Evolutionary conservation across 257 asterid species (phyloP).

Genomic region (Mentha longifolia): DNA sequence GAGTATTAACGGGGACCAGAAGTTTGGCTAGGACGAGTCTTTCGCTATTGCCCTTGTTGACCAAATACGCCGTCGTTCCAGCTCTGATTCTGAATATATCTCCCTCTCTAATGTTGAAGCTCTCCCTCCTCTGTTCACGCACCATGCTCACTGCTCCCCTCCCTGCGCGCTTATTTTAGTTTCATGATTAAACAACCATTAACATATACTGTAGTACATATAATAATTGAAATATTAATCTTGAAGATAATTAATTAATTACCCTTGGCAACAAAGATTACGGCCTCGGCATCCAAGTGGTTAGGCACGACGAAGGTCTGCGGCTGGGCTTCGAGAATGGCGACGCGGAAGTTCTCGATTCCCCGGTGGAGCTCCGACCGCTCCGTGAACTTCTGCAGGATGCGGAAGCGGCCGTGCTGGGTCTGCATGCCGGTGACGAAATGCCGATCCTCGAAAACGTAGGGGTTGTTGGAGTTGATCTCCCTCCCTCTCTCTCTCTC

Average conservation of each 20-base stretch:
- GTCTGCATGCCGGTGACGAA: slow-evolving; percentile 48
- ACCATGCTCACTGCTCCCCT: slow-evolving; percentile 54
- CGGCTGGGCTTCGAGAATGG: slow-evolving; percentile 65
- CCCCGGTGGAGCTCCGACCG: slow-evolving; percentile 60
- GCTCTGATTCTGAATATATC: slow-evolving; percentile 57
- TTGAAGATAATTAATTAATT: background rate
- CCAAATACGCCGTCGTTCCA: slow-evolving; percentile 57
- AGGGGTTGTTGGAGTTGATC: slow-evolving; percentile 41
- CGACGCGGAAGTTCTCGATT: slow-evolving; percentile 62
- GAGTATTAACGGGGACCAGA: slow-evolving; percentile 51
- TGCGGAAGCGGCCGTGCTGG: slow-evolving; percentile 57
- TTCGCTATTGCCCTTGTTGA: slow-evolving; percentile 54
- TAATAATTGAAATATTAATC: no score
- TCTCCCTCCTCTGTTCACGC: slow-evolving; percentile 49
- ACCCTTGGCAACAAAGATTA: slow-evolving; percentile 62
- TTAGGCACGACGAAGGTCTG: slow-evolving; percentile 62
- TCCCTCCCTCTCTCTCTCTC: background rate
- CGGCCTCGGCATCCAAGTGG: slow-evolving; percentile 67
- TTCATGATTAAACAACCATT: background rate
- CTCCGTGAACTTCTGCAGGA: slow-evolving; percentile 61
- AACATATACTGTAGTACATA: no score
- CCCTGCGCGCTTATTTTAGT: slow-evolving; percentile 39
- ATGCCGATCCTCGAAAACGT: slow-evolving; percentile 62
- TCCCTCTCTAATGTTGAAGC: slow-evolving; percentile 55
- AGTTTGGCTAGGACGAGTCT: slow-evolving; percentile 53